Base-by-base conservation (phyloP, 768 basidiomycete species). In the Leucosporidium creatinivorum region DNA sequence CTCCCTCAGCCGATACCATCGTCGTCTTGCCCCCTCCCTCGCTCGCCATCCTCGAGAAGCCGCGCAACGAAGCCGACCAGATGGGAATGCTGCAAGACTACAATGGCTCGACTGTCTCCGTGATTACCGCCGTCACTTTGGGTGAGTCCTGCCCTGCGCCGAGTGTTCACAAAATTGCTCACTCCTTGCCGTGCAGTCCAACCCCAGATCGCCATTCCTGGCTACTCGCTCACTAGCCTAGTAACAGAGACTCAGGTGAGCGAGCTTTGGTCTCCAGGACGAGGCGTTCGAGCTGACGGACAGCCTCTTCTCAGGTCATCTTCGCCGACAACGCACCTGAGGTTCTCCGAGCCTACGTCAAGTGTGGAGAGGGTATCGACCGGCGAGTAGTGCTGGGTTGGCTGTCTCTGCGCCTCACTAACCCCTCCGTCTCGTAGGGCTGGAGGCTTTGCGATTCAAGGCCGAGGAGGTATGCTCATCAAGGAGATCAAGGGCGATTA, bases 391-490 rank as follows among this genome's bases (percentile, higher is more conserved):
- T 30, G 23, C 1, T 30, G 6, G 30, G 26, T 30, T 10, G 23
- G 17, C 58, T 21, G n/a, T 3, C 25, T 21, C 91, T 17, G 82
- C 91, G 91, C 75, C 80, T 82, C 2, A 0, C 69, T 75, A 48
- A 79, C 84, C 19, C 66, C 89, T 26, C 77, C 13, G 75, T 87
- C 68, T 88, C 91, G 92, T 74, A 83, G 91, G 25, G 93, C 94
- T 0, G 94, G 94, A 4, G 94, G 94, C 0, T 98, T 97, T 76
- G 92, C 91, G 2, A 85, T 92, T 50, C 94, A 97, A 82, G 91
- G 91, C 1, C 80, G 88, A 3, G 94, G 94, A 0, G 88, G 87
- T 4, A 66, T 91, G 55, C 81, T 98, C 50, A 79, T 97, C 62
- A 83, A 89, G 60, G 89, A 89, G 74, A 84, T 96, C 28, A 89